Percentiles rank a stretch among this genome's conserved stretches.
Conservation (phyloP, 2,329 filamentous ascomycete species). For the Phaeophleospora eucalypticola region DNA sequence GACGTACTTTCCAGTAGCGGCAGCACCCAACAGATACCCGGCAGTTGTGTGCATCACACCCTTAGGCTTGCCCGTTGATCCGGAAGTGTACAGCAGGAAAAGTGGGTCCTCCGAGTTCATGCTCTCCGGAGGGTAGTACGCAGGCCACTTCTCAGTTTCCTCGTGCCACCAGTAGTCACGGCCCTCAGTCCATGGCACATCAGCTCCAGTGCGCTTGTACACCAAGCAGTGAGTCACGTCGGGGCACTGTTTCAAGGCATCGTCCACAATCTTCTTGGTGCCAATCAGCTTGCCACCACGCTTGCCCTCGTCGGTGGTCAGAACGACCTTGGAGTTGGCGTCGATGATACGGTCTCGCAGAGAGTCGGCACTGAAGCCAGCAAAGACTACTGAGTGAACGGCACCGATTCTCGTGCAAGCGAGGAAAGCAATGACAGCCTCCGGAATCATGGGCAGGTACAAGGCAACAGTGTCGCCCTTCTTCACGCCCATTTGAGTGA, state of each 20-base stretch:
- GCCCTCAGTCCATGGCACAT: slow-evolving; percentile 83
- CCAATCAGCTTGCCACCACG: slow-evolving; percentile 95
- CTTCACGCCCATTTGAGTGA: slow-evolving; percentile 92
- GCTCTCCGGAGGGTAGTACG: slow-evolving; percentile 81
- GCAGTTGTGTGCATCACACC: slow-evolving; percentile 97
- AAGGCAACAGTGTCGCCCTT: slow-evolving; percentile 97
- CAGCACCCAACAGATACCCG: slow-evolving; percentile 90
- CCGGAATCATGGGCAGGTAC: slow-evolving; percentile 98
- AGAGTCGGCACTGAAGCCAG: slow-evolving; percentile 94
- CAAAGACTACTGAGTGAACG: slow-evolving; percentile 95
- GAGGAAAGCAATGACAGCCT: slow-evolving; percentile 85
- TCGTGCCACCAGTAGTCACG: slow-evolving; percentile 98
- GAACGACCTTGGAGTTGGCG: slow-evolving; percentile 85
- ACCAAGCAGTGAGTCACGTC: slow-evolving; percentile 81
- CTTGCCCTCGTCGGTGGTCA: slow-evolving; percentile 96
- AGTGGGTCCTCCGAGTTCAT: slow-evolving; percentile 94
- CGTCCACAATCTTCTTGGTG: slow-evolving; percentile 98
- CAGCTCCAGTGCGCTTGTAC: slow-evolving; percentile 89
- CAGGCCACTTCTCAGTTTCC: slow-evolving; percentile 93
- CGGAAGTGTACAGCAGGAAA: slow-evolving; percentile 96
- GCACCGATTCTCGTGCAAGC: slow-evolving; percentile 90
- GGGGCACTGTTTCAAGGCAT: slow-evolving; percentile 93
- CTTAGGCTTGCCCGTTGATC: slow-evolving; percentile 97
- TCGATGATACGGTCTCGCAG: slow-evolving; percentile 92
- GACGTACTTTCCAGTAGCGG: slow-evolving; percentile 93